These are phyloP conservation scores for Drechslera avenae DNA, from an alignment of 2,329 filamentous ascomycete genomes.

Conservation along the genomic window DNA sequence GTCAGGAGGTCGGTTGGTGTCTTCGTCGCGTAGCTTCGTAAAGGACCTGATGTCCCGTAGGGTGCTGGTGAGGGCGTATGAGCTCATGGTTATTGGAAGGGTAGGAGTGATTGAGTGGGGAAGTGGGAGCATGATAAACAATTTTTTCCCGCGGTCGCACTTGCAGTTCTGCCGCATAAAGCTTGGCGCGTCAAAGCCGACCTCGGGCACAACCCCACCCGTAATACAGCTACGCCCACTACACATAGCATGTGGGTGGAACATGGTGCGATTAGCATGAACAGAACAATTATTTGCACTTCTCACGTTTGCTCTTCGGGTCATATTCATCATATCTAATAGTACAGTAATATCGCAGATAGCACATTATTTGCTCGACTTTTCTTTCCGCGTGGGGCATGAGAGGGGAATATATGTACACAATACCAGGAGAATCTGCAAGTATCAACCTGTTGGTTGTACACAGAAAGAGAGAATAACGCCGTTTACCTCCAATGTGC, in stretches of 20 bases:
- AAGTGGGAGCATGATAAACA: conserved; percentile 26
- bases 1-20: conserved; percentile 3
- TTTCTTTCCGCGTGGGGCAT: conserved; percentile 31
- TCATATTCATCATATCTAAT: conserved; percentile 24
- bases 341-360: conserved; percentile 28
- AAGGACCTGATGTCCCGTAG: conserved; percentile 18
- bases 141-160: conserved; percentile 22
- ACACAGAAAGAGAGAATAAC: conserved; percentile 24
- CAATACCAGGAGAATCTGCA: conserved; percentile 9
- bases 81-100: conserved; percentile 38
- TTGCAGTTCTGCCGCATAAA: conserved; percentile 8
- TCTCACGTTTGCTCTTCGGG: background rate
- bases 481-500: conserved; percentile 24
- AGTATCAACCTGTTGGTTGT: conserved; percentile 2
- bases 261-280: too few relatives aligned
- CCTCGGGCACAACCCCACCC: conserved; percentile 11
- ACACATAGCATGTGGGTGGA: too few relatives aligned
- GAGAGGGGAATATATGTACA: conserved; percentile 44
- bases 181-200: conserved; percentile 14
- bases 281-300: too few relatives aligned
- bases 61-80: conserved; percentile 20
- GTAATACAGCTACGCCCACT: too few relatives aligned
- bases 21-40: conserved; percentile 10
- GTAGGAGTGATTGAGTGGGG: conserved; percentile 28
- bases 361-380: conserved; percentile 8